These are phyloP conservation scores for Epichloe aotearoae DNA, from an alignment of 2,329 filamentous ascomycete genomes.

Conservation along the genomic window DNA sequence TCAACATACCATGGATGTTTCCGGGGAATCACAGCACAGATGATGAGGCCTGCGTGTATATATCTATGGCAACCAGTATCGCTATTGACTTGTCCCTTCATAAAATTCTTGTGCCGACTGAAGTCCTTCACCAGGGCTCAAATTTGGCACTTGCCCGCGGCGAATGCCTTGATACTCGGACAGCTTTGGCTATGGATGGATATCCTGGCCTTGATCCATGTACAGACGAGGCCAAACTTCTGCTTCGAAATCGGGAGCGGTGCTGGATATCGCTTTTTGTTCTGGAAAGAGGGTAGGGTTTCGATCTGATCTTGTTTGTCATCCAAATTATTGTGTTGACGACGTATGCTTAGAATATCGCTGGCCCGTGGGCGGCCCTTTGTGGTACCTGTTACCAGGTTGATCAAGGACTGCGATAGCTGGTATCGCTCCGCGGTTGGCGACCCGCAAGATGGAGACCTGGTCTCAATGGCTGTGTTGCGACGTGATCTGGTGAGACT, in stretches of 20 bases:
- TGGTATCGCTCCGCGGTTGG: constrained; percentile 54
- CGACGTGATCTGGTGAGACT: constrained; percentile 47
- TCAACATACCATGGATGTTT: constrained; percentile 65
- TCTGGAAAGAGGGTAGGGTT: constrained; percentile 48
- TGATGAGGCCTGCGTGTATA: constrained; percentile 59
- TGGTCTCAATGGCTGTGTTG: constrained; percentile 58
- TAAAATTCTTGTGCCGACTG: constrained; percentile 49
- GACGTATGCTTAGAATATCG: constrained; percentile 35
- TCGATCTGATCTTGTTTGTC: no score
- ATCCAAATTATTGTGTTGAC: no score
- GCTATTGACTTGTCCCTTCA: constrained; percentile 57
- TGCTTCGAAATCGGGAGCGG: constrained; percentile 52
- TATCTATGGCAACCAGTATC: constrained; percentile 56
- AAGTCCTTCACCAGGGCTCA: constrained; percentile 29
- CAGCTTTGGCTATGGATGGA: constrained; percentile 54
- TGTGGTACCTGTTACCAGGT: constrained; percentile 51
- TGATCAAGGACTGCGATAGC: constrained; percentile 53
- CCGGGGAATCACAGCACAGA: constrained; percentile 54
- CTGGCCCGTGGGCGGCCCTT: constrained; percentile 56
- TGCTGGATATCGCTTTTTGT: constrained; percentile 62
- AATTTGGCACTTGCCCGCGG: constrained; percentile 41
- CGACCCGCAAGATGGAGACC: constrained; percentile 55
- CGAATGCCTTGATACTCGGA: constrained; percentile 54
- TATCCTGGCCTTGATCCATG: constrained; percentile 48
- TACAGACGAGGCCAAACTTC: constrained; percentile 45